These are phyloP conservation scores for Hyphodiscus hymeniophilus DNA, from an alignment of 495 filamentous ascomycete genomes.

Conservation along the genomic window DNA sequence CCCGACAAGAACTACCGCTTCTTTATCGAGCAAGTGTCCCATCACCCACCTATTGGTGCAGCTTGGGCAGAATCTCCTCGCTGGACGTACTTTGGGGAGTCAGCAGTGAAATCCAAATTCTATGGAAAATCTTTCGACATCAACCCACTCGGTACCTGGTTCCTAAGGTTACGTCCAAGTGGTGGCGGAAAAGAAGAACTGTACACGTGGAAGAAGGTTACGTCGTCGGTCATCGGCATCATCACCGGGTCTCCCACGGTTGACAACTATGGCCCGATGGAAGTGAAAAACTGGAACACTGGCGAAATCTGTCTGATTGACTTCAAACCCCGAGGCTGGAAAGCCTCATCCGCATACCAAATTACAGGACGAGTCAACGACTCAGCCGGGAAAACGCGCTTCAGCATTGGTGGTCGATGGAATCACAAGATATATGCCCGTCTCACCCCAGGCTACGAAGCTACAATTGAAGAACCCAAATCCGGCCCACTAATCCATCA, in stretches of 20 bases:
- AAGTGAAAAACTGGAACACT: constrained; percentile 93
- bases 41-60: constrained; percentile 92
- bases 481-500: constrained; percentile 24
- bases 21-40: constrained; percentile 97
- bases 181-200: constrained; percentile 73
- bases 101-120: constrained; percentile 94
- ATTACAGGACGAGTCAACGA: constrained; percentile 79
- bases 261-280: constrained; percentile 98
- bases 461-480: constrained; percentile 48
- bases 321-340: constrained; percentile 95
- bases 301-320: constrained; percentile 86
- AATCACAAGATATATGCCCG: constrained; percentile 96
- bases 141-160: constrained; percentile 95
- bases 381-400: constrained; percentile 60
- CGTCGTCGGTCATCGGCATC: constrained; percentile 94
- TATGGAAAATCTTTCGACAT: constrained; percentile 97
- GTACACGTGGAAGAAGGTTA: constrained; percentile 99
- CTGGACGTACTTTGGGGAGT: constrained; percentile 98
- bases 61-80: constrained; percentile 87
- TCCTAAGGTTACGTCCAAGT: constrained; percentile 74
- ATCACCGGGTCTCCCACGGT: constrained; percentile 94
- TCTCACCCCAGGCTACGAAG: constrained; percentile 84
- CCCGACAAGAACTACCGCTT: constrained; percentile 97
- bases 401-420: constrained; percentile 91
- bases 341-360: constrained; percentile 80